phyloP scores from a whole-genome alignment of 2,329 filamentous ascomycete species.

The Fusarium solani-melongenae region DNA sequence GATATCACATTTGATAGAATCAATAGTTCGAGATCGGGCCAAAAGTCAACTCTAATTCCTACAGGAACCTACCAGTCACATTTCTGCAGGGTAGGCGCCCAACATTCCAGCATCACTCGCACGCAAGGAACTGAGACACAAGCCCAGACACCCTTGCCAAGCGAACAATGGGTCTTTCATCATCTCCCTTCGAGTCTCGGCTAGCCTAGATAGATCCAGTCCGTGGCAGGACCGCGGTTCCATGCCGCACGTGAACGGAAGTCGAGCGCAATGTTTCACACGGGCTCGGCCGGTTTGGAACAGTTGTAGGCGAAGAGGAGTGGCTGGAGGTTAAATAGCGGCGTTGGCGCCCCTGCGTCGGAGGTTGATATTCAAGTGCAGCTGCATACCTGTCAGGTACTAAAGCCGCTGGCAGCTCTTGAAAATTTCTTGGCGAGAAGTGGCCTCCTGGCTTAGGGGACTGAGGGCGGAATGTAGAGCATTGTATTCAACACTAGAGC shows the following conservation, averaged over 20 bases:
- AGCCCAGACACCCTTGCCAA: not conserved
- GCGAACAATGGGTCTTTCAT: not conserved
- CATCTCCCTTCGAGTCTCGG: not conserved
- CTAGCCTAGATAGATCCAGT: not conserved
- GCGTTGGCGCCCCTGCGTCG: not conserved
- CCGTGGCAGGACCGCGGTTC: not conserved
- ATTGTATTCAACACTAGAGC: not conserved
- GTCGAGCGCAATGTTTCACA: not conserved
- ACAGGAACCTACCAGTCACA: constrained; percentile 10
- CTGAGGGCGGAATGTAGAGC: not conserved
- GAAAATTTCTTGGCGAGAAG: not conserved
- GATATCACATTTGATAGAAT: constrained; percentile 14
- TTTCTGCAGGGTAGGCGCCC: not conserved
- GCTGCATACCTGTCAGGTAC: not conserved
- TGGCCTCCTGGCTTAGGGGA: not conserved
- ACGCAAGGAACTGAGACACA: not conserved
- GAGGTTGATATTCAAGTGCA: not conserved
- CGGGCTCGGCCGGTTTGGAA: constrained; percentile 2
- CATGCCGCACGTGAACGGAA: not conserved
- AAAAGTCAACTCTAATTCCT: not conserved
- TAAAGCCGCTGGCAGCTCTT: not conserved
- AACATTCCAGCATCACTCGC: constrained; percentile 13
- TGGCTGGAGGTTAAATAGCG: constrained; percentile 5
- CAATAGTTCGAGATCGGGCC: not conserved
- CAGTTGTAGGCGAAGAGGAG: not conserved